These are phyloP conservation scores for Talaromyces sp. DNA, from an alignment of 2,329 filamentous ascomycete species.

Conservation along the genomic window DNA sequence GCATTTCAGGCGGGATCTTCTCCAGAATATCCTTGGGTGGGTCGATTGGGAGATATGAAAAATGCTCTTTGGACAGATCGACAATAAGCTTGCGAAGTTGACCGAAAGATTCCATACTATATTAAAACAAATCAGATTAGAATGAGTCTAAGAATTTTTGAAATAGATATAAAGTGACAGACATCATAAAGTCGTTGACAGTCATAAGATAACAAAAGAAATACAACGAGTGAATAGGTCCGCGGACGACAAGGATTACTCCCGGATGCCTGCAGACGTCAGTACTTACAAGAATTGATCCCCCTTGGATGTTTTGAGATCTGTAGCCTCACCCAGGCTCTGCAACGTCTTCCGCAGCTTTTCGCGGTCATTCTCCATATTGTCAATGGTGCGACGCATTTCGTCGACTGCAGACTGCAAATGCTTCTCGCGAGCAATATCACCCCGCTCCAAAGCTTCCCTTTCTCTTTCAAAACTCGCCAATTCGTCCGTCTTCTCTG, in stretches of 20 bases:
- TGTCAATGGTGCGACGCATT: slow-evolving; percentile 44
- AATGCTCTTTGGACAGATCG: slow-evolving; percentile 47
- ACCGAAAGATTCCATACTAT: slow-evolving; percentile 47
- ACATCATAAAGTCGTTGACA: background rate
- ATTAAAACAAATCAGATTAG: slow-evolving; percentile 3
- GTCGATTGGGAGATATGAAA: slow-evolving; percentile 46
- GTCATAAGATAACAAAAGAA: slow-evolving; percentile 15
- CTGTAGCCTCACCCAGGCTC: slow-evolving; percentile 45
- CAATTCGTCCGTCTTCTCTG: slow-evolving; percentile 36
- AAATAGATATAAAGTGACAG: background rate
- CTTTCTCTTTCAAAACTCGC: slow-evolving; percentile 40
- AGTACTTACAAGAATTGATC: slow-evolving; percentile 46
- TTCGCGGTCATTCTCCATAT: slow-evolving; percentile 46
- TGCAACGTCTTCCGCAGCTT: slow-evolving; percentile 46
- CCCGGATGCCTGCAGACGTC: background rate
- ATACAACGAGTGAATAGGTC: background rate
- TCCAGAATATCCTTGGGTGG: slow-evolving; percentile 46
- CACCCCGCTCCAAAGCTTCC: slow-evolving; percentile 38
- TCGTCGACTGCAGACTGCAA: slow-evolving; percentile 37
- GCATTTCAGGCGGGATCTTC: slow-evolving; percentile 48
- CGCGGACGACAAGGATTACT: background rate
- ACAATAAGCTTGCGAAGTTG: slow-evolving; percentile 48
- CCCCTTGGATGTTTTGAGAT: slow-evolving; percentile 44
- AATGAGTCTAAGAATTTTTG: background rate
- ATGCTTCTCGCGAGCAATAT: slow-evolving; percentile 41